Base-by-base conservation (phyloP, 2,329 filamentous ascomycete species). In the Aspergillus clavatus region DNA sequence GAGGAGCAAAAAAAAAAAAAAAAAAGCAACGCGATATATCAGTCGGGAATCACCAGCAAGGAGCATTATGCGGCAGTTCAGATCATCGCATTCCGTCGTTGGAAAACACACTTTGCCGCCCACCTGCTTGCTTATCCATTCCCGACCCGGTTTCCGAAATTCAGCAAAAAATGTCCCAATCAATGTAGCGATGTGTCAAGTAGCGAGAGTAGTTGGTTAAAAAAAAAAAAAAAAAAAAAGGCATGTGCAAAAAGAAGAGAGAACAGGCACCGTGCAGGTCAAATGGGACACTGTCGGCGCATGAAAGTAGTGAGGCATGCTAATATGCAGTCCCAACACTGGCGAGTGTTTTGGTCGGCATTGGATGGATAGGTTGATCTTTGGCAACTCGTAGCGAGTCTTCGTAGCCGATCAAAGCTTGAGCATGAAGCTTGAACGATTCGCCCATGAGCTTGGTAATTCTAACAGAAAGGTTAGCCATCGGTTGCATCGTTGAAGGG, bases 351-450 rank as follows among this genome's bases (percentile, higher is more conserved):
- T 71, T 69, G n/a, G 65, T 64, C 8, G 68, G 62, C 59, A 71
- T 68, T n/a, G 67, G 63, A 36, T 70, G 67, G 23, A 71, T 63
- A 35, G 67, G 61, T 46, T 68, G 66, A 37, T 71, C 68, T 53
- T 69, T 68, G 45, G 55, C 56, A 38, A 67, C 62, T 41, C 65
- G 63, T 38, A 69, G 51, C 39, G 65, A 69, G 66, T 96, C 91
- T 65, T 96, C 89, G 63, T 95, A 97, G 68, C 91, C 90, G 55
- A 91, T 82, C 26, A 98, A 83, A 55, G 93, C 90, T 73, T 97
- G 90, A 28, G 90, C 87, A 72, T 97, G 91, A 47, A 96, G 82
- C 66, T 94, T 93, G 80, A 98, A 97, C 42, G 93, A 90, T 72
- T 97, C 93, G 61, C 93, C 93, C 87, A 97, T 95, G 40, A 97